phyloP scores from a whole-genome alignment of 1,139 yeast genomes.

The Ogataea hybrid region DNA sequence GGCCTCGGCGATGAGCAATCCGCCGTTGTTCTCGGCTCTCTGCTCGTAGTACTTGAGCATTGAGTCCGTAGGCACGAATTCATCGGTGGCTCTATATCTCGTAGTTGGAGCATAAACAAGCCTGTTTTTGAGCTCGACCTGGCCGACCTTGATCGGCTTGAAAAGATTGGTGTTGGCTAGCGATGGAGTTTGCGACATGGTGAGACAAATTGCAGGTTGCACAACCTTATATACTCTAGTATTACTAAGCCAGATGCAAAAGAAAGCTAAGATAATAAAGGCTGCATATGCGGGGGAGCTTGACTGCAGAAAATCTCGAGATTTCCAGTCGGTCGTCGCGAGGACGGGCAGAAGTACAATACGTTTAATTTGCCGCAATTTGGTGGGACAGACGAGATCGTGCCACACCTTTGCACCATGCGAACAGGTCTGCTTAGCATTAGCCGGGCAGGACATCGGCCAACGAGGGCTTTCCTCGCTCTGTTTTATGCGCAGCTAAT shows the following conservation, averaged over 20 bases:
- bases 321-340: too few relatives aligned
- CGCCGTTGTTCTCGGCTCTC: constrained; percentile 54
- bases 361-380: too few relatives aligned
- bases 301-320: too few relatives aligned
- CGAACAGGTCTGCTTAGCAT: too few relatives aligned
- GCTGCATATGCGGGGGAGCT: too few relatives aligned
- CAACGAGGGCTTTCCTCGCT: too few relatives aligned
- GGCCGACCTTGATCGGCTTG: constrained; percentile 49
- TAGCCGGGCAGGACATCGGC: too few relatives aligned
- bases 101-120: constrained; percentile 56
- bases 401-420: too few relatives aligned
- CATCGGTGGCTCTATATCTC: constrained; percentile 43
- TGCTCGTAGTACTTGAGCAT: constrained; percentile 50
- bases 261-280: too few relatives aligned
- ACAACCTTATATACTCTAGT: not conserved
- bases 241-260: not conserved
- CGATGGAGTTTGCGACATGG: not conserved
- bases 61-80: constrained; percentile 47
- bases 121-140: constrained; percentile 38
- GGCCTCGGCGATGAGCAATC: constrained; percentile 52
- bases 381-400: too few relatives aligned
- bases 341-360: too few relatives aligned
- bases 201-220: not conserved
- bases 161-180: constrained; percentile 20
- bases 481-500: too few relatives aligned